A percentile compares a stretch with the other conserved stretches of the same genome.
phyloP scores from a whole-genome alignment of 164 flowering plant genomes.

The Sedum album region DNA sequence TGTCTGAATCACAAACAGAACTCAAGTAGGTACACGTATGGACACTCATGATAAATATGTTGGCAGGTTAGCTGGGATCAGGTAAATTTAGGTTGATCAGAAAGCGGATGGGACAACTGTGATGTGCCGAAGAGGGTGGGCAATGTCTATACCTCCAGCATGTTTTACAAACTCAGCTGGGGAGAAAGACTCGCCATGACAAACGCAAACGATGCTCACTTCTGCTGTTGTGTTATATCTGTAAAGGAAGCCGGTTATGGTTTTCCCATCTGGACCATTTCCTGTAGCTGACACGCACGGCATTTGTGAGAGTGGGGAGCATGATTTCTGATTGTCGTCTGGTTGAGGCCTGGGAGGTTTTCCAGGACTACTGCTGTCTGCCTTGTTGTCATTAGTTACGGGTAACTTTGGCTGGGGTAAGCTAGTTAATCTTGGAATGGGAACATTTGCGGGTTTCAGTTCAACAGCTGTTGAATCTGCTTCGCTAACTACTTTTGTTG shows the following conservation, averaged over 20 bases:
- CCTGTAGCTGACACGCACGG: slow-evolving; percentile 65
- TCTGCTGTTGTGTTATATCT: slow-evolving; percentile 54
- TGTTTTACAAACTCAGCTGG: slow-evolving; percentile 71
- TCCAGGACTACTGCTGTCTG: not conserved
- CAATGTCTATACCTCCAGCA: slow-evolving; percentile 52
- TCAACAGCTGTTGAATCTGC: not conserved
- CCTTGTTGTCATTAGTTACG: not conserved
- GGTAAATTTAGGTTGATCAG: slow-evolving; percentile 4
- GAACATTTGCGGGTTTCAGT: not conserved
- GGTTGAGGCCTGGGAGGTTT: slow-evolving; percentile 24
- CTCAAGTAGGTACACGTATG: not conserved
- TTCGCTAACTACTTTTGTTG: not conserved
- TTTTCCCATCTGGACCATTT: slow-evolving; percentile 70
- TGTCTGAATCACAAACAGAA: too few relatives aligned
- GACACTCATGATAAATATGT: not conserved
- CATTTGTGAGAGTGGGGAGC: slow-evolving; percentile 28
- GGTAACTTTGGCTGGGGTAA: not conserved
- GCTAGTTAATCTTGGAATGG: not conserved
- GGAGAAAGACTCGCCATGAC: slow-evolving; percentile 66
- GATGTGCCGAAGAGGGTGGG: slow-evolving; percentile 52
- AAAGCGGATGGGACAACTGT: slow-evolving; percentile 41
- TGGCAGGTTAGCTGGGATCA: not conserved
- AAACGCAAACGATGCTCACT: slow-evolving; percentile 62
- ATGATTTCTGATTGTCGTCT: not conserved
- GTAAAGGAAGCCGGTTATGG: slow-evolving; percentile 54